Base-by-base conservation (phyloP, 1,284 basidiomycete genomes). In the Fomitopsis pinicola region DNA sequence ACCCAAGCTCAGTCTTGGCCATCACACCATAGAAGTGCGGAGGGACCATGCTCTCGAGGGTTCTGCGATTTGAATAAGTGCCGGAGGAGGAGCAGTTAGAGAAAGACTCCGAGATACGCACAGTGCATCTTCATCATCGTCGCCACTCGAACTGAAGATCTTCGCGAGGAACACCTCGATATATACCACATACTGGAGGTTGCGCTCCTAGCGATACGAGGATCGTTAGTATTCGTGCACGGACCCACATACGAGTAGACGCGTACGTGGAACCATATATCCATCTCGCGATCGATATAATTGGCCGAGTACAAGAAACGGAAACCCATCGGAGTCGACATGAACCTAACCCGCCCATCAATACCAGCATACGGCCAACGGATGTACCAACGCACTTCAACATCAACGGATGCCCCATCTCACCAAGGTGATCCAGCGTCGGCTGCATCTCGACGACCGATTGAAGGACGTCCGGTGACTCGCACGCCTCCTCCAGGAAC, bases 11-110 rank as follows among this genome's bases (percentile, higher is more conserved):
- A 1, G 97, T 99, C 74, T 98, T 98, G 50, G 94, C 91, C 80
- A 99, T 92, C 73, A 98, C 95, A 26, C 97, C 96, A 68, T 98
- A 97, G 76, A 99, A 98, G 73, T 99, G 97, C 4, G 92, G 88
- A 1, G 97, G 97, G 1, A 95, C 91, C 2, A 89, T 87, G 14
- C 92, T 92, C 59, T 97, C 94, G 64, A 92, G 94, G n/a, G 82
- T 80, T 38, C 88, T 91, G 55, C 38, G 38, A 8, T 40, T 40
- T 40, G 12, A 15, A 19, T 26, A 15, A 4, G 15, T 19, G 6
- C 38, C 17, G 38, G 35, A 10, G 26, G 17, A 15, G 26, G 26
- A 7, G 45, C 28, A 30, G 14, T 15, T 22, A 15, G 15, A 9
- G 7, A 14, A 42, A 19, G 28, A 10, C 19, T 19, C 57, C 36